Conservation (phyloP, 2,329 filamentous ascomycete species). For the Claviceps spartinae region DNA sequence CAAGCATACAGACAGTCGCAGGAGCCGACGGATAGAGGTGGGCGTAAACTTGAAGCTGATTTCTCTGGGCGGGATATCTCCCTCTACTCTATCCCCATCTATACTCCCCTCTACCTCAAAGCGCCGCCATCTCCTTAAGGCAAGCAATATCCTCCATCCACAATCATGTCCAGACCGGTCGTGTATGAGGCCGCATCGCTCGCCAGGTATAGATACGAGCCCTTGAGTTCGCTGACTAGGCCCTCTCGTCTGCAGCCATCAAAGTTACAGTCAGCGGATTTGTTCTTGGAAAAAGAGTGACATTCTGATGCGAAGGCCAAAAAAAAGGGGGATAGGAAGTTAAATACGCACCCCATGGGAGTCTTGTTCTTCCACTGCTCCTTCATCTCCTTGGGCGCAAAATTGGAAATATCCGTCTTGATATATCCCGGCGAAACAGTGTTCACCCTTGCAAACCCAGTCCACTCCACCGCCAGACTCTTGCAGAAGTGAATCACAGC, state of each 20-base stretch:
- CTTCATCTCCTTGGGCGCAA: conserved; percentile 52
- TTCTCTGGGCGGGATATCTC: background rate
- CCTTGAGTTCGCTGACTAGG: conserved; percentile 62
- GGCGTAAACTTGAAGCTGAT: too few species aligned
- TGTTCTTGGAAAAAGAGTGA: background rate
- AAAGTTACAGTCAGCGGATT: background rate
- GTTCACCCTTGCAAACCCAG: conserved; percentile 60
- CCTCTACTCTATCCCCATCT: background rate
- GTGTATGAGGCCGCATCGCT: conserved; percentile 75
- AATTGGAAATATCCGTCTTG: conserved; percentile 56
- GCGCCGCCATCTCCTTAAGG: conserved; percentile 20
- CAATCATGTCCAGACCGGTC: conserved; percentile 58
- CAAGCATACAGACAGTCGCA: background rate
- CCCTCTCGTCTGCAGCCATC: conserved; percentile 45
- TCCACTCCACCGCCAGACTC: conserved; percentile 64
- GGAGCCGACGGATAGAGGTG: background rate
- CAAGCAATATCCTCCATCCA: conserved; percentile 60
- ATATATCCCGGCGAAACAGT: conserved; percentile 65
- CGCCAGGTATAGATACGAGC: conserved; percentile 67
- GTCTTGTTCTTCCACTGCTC: conserved; percentile 65
- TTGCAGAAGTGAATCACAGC: conserved; percentile 48
- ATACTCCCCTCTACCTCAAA: too few species aligned
- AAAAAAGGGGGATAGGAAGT: conserved; percentile 5
- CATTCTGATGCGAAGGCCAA: background rate
- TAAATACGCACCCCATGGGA: conserved; percentile 48